Percentiles rank a stretch among this genome's conserved stretches.
phyloP scores from a whole-genome alignment of 768 basidiomycete species.

The Collybiopsis luxurians region DNA sequence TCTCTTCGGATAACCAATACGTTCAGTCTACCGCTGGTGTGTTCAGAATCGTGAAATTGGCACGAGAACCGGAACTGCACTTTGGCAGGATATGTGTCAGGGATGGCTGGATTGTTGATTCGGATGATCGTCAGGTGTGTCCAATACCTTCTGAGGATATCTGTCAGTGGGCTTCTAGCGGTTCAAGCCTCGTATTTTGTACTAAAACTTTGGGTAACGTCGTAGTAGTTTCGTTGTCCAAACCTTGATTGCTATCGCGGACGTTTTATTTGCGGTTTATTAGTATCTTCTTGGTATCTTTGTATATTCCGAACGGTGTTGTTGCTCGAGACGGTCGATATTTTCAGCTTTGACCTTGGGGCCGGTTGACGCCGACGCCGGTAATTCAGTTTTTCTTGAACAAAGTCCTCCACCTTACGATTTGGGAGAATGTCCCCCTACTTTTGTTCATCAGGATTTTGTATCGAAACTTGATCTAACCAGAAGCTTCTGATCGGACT shows the following conservation, averaged over 20 bases:
- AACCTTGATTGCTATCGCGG: background rate
- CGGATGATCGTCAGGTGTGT: background rate
- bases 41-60: background rate
- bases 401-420: too few species aligned
- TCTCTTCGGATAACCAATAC: background rate
- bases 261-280: too few species aligned
- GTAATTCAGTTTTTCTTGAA: too few species aligned
- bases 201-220: background rate
- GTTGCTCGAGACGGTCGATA: too few species aligned
- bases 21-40: background rate
- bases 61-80: background rate
- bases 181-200: background rate
- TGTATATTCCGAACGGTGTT: too few species aligned
- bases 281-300: too few species aligned
- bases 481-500: too few species aligned
- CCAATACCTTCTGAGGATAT: background rate
- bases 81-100: background rate
- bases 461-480: too few species aligned
- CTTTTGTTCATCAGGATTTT: too few species aligned
- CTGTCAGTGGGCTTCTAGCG: background rate
- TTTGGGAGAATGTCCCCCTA: too few species aligned
- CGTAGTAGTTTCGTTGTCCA: background rate
- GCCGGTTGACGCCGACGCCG: too few species aligned
- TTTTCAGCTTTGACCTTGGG: too few species aligned
- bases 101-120: slow-evolving; percentile 4